Conservation (phyloP, 2,329 filamentous ascomycete species). For the Penicillium capsulatum region DNA sequence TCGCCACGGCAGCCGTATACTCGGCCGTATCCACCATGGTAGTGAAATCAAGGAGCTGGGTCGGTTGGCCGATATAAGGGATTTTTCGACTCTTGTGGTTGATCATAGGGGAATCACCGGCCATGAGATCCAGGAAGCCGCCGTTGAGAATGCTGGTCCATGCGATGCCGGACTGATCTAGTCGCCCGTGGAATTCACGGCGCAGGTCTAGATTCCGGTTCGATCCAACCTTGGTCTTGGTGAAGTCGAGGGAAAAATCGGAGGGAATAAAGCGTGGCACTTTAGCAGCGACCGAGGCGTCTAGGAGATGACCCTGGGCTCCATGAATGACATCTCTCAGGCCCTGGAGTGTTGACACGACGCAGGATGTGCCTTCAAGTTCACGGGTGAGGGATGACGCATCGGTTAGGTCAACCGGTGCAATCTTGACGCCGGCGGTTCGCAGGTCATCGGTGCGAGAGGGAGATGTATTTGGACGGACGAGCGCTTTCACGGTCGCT, state of each 20-base stretch:
- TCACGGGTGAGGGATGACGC: constrained; percentile 8
- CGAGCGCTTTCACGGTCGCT: constrained; percentile 12
- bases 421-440: constrained; percentile 3
- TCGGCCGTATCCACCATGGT: constrained; percentile 12
- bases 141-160: constrained; percentile 15
- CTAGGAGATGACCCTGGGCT: constrained; percentile 8
- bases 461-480: constrained; percentile 10
- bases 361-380: constrained; percentile 5
- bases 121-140: constrained; percentile 11
- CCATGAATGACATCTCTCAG: constrained; percentile 10
- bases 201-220: constrained; percentile 13
- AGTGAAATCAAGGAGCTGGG: constrained; percentile 9
- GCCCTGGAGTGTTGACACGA: constrained; percentile 13
- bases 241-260: constrained; percentile 14
- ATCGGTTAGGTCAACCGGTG: constrained; percentile 5
- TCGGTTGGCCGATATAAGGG: constrained; percentile 8
- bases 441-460: constrained; percentile 9
- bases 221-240: constrained; percentile 9
- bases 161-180: constrained; percentile 9
- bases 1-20: constrained; percentile 10
- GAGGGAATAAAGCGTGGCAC: constrained; percentile 12
- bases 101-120: constrained; percentile 9
- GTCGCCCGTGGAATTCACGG: constrained; percentile 8
- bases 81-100: constrained; percentile 9
- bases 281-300: constrained; percentile 12